Conservation (phyloP, 176 grass and related monocot species). For the Oropetium thomaeum region DNA sequence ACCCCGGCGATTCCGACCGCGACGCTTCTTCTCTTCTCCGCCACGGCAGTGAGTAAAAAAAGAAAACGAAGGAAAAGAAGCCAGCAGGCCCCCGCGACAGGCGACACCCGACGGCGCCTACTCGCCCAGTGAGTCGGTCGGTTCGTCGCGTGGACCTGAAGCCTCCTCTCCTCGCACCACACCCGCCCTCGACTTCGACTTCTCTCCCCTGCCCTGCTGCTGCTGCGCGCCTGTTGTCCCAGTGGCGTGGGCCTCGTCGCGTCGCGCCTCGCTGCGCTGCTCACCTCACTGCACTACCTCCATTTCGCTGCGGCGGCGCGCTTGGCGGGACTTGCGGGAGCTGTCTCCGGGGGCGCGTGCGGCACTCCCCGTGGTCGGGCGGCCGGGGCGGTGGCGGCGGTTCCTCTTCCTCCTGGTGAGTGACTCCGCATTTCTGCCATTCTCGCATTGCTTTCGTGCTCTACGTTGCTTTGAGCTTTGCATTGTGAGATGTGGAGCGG, state of each 20-base stretch:
- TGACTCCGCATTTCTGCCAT: not conserved
- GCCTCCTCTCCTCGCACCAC: not conserved
- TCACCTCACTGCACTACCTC: not conserved
- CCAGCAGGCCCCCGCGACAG: not conserved
- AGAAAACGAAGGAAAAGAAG: no score
- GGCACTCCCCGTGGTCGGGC: no score
- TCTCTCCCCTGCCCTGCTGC: not conserved
- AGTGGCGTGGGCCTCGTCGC: no score
- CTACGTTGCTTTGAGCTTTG: not conserved
- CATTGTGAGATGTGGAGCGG: not conserved
- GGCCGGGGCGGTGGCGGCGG: not conserved
- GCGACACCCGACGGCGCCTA: not conserved
- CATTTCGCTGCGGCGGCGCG: not conserved
- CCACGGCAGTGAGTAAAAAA: not conserved
- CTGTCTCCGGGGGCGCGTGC: not conserved
- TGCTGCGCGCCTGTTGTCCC: no score
- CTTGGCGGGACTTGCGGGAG: not conserved
- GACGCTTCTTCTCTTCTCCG: conserved; percentile 16
- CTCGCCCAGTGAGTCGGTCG: not conserved
- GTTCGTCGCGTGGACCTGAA: conserved; percentile 47
- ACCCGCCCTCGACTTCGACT: not conserved
- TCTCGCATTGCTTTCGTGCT: conserved; percentile 8
- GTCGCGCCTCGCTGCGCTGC: not conserved
- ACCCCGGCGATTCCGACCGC: not conserved
- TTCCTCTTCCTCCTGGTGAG: not conserved